A percentile compares a stretch with the other conserved stretches of the same genome.
These are phyloP conservation scores for Hypomontagnella submonticulosa DNA, from an alignment of 495 filamentous ascomycete species.

Conservation along the genomic window DNA sequence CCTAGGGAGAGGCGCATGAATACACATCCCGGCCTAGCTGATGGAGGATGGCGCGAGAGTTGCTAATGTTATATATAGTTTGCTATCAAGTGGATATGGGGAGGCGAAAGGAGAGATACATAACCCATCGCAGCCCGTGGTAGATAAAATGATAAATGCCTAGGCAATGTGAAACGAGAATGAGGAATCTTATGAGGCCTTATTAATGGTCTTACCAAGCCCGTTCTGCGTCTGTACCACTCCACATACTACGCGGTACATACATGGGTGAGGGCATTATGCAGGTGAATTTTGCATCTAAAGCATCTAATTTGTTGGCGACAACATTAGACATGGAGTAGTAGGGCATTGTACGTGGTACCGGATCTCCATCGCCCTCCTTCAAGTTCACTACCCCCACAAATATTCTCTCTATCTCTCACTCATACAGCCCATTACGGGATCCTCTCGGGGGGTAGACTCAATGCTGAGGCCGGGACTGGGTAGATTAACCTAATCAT, in stretches of 20 bases:
- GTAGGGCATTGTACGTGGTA: slow-evolving; percentile 32
- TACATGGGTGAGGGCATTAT: slow-evolving; percentile 42
- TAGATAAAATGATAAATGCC: slow-evolving; percentile 20
- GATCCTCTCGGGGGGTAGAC: slow-evolving; percentile 18
- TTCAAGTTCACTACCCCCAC: slow-evolving; percentile 23
- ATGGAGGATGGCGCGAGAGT: slow-evolving; percentile 17
- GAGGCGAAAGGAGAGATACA: slow-evolving; percentile 61
- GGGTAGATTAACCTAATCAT: slow-evolving; percentile 19
- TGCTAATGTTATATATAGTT: slow-evolving; percentile 21
- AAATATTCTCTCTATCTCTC: slow-evolving; percentile 41
- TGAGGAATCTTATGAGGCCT: slow-evolving; percentile 30
- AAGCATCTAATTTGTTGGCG: slow-evolving; percentile 38
- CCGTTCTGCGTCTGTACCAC: slow-evolving; percentile 3
- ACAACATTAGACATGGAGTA: slow-evolving; percentile 26
- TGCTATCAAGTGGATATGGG: slow-evolving; percentile 35
- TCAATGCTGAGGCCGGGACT: too few species aligned
- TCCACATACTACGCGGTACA: slow-evolving; percentile 19
- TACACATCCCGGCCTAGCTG: slow-evolving; percentile 16
- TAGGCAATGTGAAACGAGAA: slow-evolving; percentile 36
- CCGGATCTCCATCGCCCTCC: slow-evolving; percentile 38
- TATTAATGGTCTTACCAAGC: slow-evolving; percentile 37
- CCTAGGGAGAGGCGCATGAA: slow-evolving; percentile 14
- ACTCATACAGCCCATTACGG: slow-evolving; percentile 15
- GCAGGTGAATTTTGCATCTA: slow-evolving; percentile 33
- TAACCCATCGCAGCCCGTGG: slow-evolving; percentile 5